Evolutionary conservation across 768 basidiomycete genomes (phyloP).

Genomic region (Leccinum disarticulatum): DNA sequence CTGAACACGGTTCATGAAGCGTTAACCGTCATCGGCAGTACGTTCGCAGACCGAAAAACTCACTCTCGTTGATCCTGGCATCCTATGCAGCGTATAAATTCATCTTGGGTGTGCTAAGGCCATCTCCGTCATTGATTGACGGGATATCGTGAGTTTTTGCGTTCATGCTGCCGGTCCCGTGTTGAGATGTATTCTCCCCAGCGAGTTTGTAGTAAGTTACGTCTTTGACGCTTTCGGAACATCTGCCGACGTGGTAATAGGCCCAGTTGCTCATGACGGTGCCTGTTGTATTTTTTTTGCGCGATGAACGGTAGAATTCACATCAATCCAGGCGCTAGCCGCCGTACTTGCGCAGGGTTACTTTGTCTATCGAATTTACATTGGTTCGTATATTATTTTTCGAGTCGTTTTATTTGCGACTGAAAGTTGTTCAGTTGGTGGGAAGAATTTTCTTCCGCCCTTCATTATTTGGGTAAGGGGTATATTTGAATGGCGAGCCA

Average conservation of each 20-base stretch:
- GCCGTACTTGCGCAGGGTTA: slow-evolving; percentile 10
- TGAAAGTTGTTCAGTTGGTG: slow-evolving; percentile 5
- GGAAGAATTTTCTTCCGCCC: slow-evolving; percentile 2
- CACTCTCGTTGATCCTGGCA: background rate
- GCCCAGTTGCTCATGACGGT: slow-evolving; percentile 9
- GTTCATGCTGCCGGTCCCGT: background rate
- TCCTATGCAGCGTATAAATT: slow-evolving; percentile 8
- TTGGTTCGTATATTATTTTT: slow-evolving; percentile 1
- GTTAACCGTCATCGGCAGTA: slow-evolving; percentile 9
- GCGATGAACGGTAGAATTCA: background rate
- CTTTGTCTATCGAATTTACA: slow-evolving; percentile 15
- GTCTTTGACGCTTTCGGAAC: background rate
- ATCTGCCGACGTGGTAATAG: background rate
- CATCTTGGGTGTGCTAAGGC: background rate
- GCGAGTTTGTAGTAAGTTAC: slow-evolving; percentile 10
- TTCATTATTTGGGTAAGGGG: slow-evolving; percentile 12
- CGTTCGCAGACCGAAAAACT: background rate
- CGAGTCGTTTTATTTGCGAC: too few relatives aligned
- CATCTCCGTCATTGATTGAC: background rate
- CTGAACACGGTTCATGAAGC: slow-evolving; percentile 16
- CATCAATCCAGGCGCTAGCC: background rate
- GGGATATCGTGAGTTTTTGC: slow-evolving; percentile 4
- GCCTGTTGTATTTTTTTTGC: background rate
- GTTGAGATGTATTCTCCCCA: background rate
- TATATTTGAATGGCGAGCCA: background rate